phyloP scores from a whole-genome alignment of 75 land plant genomes.

The Pinus taeda region DNA sequence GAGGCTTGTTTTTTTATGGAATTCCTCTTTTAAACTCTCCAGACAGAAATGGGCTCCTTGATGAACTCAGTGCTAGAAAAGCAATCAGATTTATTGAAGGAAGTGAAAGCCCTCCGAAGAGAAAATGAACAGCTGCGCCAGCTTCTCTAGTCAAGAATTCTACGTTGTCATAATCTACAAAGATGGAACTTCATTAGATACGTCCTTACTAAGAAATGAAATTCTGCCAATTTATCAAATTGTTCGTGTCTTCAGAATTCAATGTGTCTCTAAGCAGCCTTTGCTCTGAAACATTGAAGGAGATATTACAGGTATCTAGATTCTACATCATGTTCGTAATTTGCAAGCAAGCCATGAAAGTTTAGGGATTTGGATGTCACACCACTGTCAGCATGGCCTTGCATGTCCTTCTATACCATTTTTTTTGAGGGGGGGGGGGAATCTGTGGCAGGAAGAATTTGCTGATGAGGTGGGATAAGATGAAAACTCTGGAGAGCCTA shows the following conservation, averaged over 20 bases:
- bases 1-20: not conserved
- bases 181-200: not conserved
- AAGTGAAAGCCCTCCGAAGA: conserved; percentile 71
- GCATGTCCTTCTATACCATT: not conserved
- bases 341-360: not conserved
- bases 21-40: not conserved
- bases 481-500: not conserved
- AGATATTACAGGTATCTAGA: not conserved
- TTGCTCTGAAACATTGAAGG: not conserved
- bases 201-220: not conserved
- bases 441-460: not conserved
- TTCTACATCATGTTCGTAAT: not conserved
- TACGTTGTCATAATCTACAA: not conserved
- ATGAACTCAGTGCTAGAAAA: conserved; percentile 55
- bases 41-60: conserved; percentile 70
- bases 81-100: conserved; percentile 75
- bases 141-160: conserved; percentile 40
- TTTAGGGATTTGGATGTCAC: not conserved
- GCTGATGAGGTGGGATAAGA: not conserved
- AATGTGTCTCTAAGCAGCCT: not conserved
- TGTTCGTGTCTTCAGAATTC: not conserved
- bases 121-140: conserved; percentile 91
- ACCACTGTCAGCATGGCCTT: not conserved
- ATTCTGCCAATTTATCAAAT: not conserved
- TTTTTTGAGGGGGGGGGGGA: not conserved